phyloP scores from a whole-genome alignment of 2,329 filamentous ascomycete genomes.

The Phialemonium atrogriseum region DNA sequence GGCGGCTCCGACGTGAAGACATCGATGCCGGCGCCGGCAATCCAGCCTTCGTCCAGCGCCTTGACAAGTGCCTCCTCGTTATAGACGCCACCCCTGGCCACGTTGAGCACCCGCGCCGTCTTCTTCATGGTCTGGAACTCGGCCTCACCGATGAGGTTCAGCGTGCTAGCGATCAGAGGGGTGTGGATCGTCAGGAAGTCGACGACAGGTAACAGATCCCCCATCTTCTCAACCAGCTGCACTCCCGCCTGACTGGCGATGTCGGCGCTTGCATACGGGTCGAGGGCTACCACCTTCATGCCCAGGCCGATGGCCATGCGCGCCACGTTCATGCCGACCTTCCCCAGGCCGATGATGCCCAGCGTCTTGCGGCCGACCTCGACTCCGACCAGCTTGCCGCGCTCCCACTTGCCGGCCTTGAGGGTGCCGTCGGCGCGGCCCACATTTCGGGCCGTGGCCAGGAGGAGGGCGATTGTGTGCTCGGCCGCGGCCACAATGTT shows the following conservation, averaged over 20 bases:
- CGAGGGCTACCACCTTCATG: constrained; percentile 67
- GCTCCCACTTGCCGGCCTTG: constrained; percentile 68
- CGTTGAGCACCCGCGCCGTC: constrained; percentile 67
- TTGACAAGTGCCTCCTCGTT: constrained; percentile 66
- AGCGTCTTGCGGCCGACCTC: constrained; percentile 72
- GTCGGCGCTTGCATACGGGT: constrained; percentile 70
- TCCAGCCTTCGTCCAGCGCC: constrained; percentile 61
- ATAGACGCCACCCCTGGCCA: constrained; percentile 72
- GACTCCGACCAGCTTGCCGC: constrained; percentile 64
- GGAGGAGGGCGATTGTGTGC: constrained; percentile 66
- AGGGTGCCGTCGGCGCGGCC: constrained; percentile 61
- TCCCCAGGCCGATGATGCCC: constrained; percentile 72
- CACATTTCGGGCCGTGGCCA: constrained; percentile 67
- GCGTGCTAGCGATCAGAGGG: constrained; percentile 67
- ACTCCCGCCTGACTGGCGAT: constrained; percentile 62
- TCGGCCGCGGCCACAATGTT: constrained; percentile 77
- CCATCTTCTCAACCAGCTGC: constrained; percentile 47
- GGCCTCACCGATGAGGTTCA: constrained; percentile 59
- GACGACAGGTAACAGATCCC: constrained; percentile 53
- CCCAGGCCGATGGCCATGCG: constrained; percentile 70
- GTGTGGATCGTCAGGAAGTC: constrained; percentile 80
- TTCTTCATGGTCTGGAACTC: constrained; percentile 66
- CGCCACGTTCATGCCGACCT: constrained; percentile 74
- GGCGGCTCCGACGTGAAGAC: constrained; percentile 74
- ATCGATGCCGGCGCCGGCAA: constrained; percentile 71